Evolutionary conservation across 306 rosid genomes (phyloP), one percentile per base, ranked within the genome.

Genomic region (Prunus dulcis): DNA sequence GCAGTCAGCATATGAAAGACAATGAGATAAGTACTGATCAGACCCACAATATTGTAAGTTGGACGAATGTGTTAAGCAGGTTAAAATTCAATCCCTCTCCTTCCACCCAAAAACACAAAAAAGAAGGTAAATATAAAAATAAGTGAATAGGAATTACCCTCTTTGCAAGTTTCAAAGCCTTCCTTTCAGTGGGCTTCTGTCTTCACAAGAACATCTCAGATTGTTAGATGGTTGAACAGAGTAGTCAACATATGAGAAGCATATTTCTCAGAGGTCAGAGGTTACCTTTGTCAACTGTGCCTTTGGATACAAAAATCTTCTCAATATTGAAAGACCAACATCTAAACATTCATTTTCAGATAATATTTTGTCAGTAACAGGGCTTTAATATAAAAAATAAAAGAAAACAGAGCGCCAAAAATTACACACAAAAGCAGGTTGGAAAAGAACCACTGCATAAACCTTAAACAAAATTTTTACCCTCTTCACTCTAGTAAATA

Each of bases 241-340:
- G 43, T 64, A 50, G 55, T 70, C 72, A 84, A 82, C 53, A 41
- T 17, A 84, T 51, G 69, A 80, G 46, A 72, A 73, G 41, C 51
- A 66, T 22, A 70, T 60, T 68, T 38, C 53, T 75, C 71, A 65
- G 66, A 79, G 80, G 76, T 63, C 18, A 64, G 77, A 84, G 83
- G 82, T 79, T 85, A 95, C 99, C 99, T 88, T 92, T 78, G 81
- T 73, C 69, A 79, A 17, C 28, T 69, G 71, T 71, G 93, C 83
- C 41, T 84, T 88, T 2, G 99, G 93, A 83, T 84, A 50, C 89
- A 95, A 85, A 84, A 95, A 95, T 84, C 99, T 92, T 88, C 96
- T 88, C 77, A 95, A 73, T 81, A 95, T 67, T 43, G 97, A 89
- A 63, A 92, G 97, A 50, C 99, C 99, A 69, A 91, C 93, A 88